A percentile compares a stretch with the other conserved stretches of the same genome.
phyloP scores from a whole-genome alignment of 2,329 filamentous ascomycete genomes.

The Monosporascus ibericus region DNA sequence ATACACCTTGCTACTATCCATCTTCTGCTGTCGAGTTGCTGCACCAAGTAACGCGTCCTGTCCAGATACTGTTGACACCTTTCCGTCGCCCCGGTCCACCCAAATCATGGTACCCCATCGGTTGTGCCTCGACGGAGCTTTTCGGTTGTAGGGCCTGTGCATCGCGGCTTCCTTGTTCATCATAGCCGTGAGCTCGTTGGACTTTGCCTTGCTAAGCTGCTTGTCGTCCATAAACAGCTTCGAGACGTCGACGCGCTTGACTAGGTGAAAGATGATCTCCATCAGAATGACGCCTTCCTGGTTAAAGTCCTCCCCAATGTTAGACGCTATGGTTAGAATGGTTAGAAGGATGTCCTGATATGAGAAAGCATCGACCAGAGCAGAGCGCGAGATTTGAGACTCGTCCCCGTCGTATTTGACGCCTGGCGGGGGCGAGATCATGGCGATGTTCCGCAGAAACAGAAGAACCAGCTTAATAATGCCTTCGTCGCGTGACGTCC shows the following conservation, averaged over 20 bases:
- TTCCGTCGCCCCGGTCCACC: slow-evolving; percentile 81
- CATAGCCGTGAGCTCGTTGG: slow-evolving; percentile 66
- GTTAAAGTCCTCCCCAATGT: slow-evolving; percentile 89
- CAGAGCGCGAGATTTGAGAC: slow-evolving; percentile 78
- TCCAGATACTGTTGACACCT: slow-evolving; percentile 80
- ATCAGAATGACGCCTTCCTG: slow-evolving; percentile 83
- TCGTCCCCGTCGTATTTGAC: slow-evolving; percentile 81
- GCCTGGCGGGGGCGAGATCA: slow-evolving; percentile 70
- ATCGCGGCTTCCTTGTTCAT: slow-evolving; percentile 82
- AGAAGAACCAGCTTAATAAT: slow-evolving; percentile 89
- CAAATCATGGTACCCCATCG: slow-evolving; percentile 97
- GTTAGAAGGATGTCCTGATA: slow-evolving; percentile 86
- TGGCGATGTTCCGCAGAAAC: slow-evolving; percentile 80
- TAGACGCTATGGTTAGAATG: slow-evolving; percentile 80
- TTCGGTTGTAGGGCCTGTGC: slow-evolving; percentile 68
- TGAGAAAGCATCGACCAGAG: slow-evolving; percentile 82
- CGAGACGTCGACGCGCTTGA: slow-evolving; percentile 80
- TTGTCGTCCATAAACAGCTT: slow-evolving; percentile 81
- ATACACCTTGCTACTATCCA: slow-evolving; percentile 88
- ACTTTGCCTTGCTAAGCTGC: slow-evolving; percentile 62
- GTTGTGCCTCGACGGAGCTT: slow-evolving; percentile 81
- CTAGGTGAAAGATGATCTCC: slow-evolving; percentile 85
- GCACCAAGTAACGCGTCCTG: slow-evolving; percentile 76
- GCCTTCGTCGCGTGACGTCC: slow-evolving; percentile 75
- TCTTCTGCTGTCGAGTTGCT: slow-evolving; percentile 70